Percentiles rank a stretch among this genome's conserved stretches.
These are phyloP conservation scores for Sideroxylon spinosum DNA, from an alignment of 179 eudicot genomes.

Conservation along the genomic window DNA sequence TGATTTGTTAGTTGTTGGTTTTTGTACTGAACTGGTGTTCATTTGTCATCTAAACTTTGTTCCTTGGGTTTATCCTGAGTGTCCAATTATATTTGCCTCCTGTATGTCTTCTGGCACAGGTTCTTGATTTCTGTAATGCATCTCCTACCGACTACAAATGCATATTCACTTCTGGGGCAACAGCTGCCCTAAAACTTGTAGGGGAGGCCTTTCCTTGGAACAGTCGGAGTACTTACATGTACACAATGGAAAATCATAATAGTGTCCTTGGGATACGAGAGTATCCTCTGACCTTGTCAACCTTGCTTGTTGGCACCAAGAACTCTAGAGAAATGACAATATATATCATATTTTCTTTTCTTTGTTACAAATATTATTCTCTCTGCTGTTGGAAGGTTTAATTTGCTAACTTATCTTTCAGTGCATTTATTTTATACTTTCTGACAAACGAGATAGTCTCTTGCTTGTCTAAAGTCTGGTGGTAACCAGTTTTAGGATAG, in stretches of 20 bases:
- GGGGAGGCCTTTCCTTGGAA: slow-evolving; percentile 98
- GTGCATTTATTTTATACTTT: not conserved
- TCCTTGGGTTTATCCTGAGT: not conserved
- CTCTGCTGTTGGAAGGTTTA: not conserved
- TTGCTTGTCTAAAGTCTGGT: not conserved
- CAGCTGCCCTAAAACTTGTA: slow-evolving; percentile 80
- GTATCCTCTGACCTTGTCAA: slow-evolving; percentile 53
- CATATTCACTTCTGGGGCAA: slow-evolving; percentile 94
- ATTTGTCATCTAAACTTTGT: not conserved
- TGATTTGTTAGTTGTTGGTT: not conserved
- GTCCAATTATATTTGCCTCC: not conserved
- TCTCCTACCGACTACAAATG: slow-evolving; percentile 78
- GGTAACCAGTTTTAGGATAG: not conserved
- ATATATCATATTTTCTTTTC: not conserved
- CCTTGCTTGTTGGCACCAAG: not conserved
- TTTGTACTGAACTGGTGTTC: not conserved
- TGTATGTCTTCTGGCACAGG: slow-evolving; percentile 39
- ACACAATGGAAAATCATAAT: slow-evolving; percentile 96
- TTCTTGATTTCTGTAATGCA: slow-evolving; percentile 83
- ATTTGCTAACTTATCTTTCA: not conserved
- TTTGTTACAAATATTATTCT: not conserved
- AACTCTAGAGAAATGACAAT: not conserved
- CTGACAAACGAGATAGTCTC: not conserved
- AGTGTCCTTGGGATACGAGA: slow-evolving; percentile 95
- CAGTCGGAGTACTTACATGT: slow-evolving; percentile 70